Base-by-base conservation (phyloP, 768 basidiomycete species). In the Podaxis sp. region DNA sequence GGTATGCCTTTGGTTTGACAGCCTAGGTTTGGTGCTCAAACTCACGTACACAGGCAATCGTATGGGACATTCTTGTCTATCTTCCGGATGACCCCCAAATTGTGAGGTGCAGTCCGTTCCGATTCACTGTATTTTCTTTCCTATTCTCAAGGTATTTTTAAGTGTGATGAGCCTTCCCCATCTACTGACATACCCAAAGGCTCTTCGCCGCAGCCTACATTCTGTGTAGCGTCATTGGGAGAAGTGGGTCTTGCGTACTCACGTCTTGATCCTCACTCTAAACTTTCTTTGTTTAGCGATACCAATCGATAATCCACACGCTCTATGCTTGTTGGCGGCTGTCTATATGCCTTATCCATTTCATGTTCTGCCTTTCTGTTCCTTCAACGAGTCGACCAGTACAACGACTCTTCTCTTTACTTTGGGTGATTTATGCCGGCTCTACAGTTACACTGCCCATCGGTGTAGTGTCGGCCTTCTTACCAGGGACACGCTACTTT, bases 401-500 rank as follows among this genome's bases (percentile, higher is more conserved):
- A 38, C 65, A 68, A 2, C 55, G 51, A 5, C 36, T 71, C 29
- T 75, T 77, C 55, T 67, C 66, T 40, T 0, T 68, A 19, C 61
- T 76, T 3, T 73, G 75, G 67, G 61, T 77, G 4, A 62, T 53
- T 0, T 71, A 69, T 15, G 56, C 75, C 6, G 71, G 65, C 4
- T 64, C 63, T 5, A 66, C 70, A 4, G 6, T 74, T 9, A 67
- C 72, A 2, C 64, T 73, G 8, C 68, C 70, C 8, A 61, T 72
- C 4, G 40, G 40, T 68, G 67, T 8, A 57, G 70, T 25, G 63
- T 59, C n/a, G 69, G 63, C 2, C 60, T 22, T 1, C 66, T 70
- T 43, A 67, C 78, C 73, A 7, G 66, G 71, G 3, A 77, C 77
- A 7, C 58, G 66, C 4, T 70, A 73, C 29, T 78, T 77, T 56